Base-by-base conservation (phyloP, 1,139 yeast genomes). In the Candida sp. region DNA sequence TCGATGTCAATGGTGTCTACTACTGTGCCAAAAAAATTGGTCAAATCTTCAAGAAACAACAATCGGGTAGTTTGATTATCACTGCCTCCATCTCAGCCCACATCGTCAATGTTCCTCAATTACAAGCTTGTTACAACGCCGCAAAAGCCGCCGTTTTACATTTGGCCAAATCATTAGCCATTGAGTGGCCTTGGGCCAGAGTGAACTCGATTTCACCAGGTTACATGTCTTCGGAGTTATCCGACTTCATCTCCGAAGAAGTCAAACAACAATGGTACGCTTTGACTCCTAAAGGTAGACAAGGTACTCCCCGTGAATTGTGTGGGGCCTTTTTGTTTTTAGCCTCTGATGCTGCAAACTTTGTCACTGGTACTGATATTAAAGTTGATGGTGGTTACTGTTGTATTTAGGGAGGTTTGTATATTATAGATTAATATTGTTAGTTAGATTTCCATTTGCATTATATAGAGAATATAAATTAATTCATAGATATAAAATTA, bases 71-170 rank as follows among this genome's bases (percentile, higher is more conserved):
- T n/a, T 62, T 79, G 49, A 70, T 81, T 48, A 78, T 79, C 70
- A 78, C 82, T 40, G 84, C 84, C 7, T 77, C 83, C 42, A 80
- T 80, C 83, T 79, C 85, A 33, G 86, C 80, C 36, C 77, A 78
- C 56, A 79, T 81, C 55, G 86, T 79, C 53, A 81, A 81, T 62
- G 79, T 79, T 57, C 87, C 87, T 39, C 82, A 81, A 60, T 79
- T 79, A 42, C 86, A 81, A 62, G 71, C 79, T 44, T 77, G 77
- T 15, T 80, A 79, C 57, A 79, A 77, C 52, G 75, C 81, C 15
- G 75, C 82, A 47, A 79, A 79, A 58, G 82, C 83, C 19, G 84
- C 83, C 2, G 77, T 75, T n/a, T 59, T 73, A 48, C 82, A 78
- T 49, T 64, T 79, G 47, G 73, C 79, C 32, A 73, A 67, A 56